Conservation (phyloP, 345 rosid genomes). For the Theobroma cacao region DNA sequence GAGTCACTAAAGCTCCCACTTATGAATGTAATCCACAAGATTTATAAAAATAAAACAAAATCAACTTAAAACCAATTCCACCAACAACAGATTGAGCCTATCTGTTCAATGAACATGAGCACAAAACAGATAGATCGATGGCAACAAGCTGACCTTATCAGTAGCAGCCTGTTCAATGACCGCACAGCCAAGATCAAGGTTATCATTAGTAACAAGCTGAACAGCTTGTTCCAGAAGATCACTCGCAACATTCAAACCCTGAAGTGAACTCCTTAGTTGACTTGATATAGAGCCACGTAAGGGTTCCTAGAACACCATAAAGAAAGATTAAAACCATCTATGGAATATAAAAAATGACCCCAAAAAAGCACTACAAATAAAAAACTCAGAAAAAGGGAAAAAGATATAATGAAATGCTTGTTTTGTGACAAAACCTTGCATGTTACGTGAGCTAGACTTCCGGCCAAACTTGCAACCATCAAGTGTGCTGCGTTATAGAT, state of each 20-base stretch:
- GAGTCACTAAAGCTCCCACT: neutral
- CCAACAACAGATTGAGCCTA: neutral
- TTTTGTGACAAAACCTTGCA: conserved; percentile 69
- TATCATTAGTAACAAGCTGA: conserved; percentile 95
- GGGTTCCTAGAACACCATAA: conserved; percentile 67
- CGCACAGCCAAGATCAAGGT: conserved; percentile 99
- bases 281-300: conserved; percentile 82
- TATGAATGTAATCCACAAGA: neutral
- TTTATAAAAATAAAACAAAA: neutral
- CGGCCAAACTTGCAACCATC: conserved; percentile 99
- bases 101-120: neutral
- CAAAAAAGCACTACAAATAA: neutral
- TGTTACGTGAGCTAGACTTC: conserved; percentile 97
- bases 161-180: conserved; percentile 96
- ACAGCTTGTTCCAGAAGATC: conserved; percentile 89
- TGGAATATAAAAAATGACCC: conserved; percentile 5
- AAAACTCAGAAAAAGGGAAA: neutral
- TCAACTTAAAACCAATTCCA: conserved; percentile 5
- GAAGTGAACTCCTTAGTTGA: conserved; percentile 78
- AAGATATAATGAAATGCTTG: neutral
- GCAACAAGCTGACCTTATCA: conserved; percentile 59
- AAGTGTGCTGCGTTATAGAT: conserved; percentile 91
- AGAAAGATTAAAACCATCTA: conserved; percentile 4
- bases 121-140: neutral
- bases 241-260: conserved; percentile 54